Conservation (phyloP, 1,139 yeast species). For the Torulaspora globosa region DNA sequence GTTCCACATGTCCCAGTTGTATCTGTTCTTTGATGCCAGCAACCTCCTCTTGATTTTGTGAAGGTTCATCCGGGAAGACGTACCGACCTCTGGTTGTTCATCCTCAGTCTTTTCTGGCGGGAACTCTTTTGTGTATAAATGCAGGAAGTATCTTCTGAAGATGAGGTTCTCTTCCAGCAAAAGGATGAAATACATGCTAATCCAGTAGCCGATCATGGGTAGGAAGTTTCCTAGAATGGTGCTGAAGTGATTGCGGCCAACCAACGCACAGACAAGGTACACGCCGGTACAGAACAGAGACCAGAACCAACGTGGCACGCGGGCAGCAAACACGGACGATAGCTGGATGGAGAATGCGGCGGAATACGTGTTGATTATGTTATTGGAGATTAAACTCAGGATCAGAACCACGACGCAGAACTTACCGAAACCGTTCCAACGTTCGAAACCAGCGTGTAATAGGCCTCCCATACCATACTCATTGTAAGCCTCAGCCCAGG, state of each 20-base stretch:
- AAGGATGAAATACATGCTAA: slow-evolving; percentile 71
- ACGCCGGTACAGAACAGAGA: slow-evolving; percentile 61
- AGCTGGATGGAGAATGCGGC: slow-evolving; percentile 79
- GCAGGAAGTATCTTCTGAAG: slow-evolving; percentile 54
- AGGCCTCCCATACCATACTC: slow-evolving; percentile 75
- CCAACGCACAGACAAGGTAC: slow-evolving; percentile 65
- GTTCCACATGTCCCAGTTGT: slow-evolving; percentile 69
- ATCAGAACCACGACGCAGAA: slow-evolving; percentile 65
- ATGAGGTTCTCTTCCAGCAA: slow-evolving; percentile 70
- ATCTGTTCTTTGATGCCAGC: slow-evolving; percentile 38
- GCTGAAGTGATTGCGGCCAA: slow-evolving; percentile 72
- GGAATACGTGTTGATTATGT: slow-evolving; percentile 76
- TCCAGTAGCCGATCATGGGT: slow-evolving; percentile 96
- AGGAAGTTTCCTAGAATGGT: slow-evolving; percentile 78
- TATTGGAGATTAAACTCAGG: slow-evolving; percentile 73
- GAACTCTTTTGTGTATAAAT: slow-evolving; percentile 54
- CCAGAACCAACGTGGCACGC: slow-evolving; percentile 77
- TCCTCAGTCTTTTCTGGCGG: slow-evolving; percentile 26
- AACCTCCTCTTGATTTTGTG: slow-evolving; percentile 24
- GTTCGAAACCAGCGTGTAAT: slow-evolving; percentile 58
- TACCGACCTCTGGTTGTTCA: slow-evolving; percentile 1
- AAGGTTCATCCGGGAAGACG: slow-evolving; percentile 9
- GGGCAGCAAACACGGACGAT: slow-evolving; percentile 56
- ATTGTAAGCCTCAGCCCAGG: slow-evolving; percentile 59
- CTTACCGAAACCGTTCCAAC: slow-evolving; percentile 79